Base-by-base conservation (phyloP, 2,329 filamentous ascomycete species). In the Exophiala sideris region DNA sequence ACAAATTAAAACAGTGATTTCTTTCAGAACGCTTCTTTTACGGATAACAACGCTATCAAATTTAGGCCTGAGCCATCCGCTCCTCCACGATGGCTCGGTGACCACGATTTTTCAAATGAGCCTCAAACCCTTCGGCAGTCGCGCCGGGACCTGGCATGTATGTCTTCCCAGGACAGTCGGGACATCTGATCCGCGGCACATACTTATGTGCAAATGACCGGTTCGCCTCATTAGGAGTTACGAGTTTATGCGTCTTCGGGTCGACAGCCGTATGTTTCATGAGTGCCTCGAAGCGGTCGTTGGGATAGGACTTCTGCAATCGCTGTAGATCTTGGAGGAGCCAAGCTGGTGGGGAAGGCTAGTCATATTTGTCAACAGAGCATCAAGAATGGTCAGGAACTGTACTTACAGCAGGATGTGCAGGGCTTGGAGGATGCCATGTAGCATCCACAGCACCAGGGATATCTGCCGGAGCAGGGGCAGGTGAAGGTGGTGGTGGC, bases 211-310 rank as follows among this genome's bases (percentile, higher is more conserved):
- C 88, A 57, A 89, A 76, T 58, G 87, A 72, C 47, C 82, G 57
- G 79, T 76, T 50, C 66, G 70, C 56, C 70, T 79, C 65, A 68
- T 77, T 72, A 24, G 74, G 73, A 35, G 84, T 76, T 47, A 88
- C 79, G 18, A 85, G 82, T 16, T 81, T 73, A 57, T 87, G 83
- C 2, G 88, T 91, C 45, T 81, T 77, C 9, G 81, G 81, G 69
- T 95, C 87, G 58, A 96, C 82, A 54, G 88, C 85, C 20, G 84
- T 89, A 71, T 95, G 91, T 57, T 91, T 89, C 94, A 99, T 99
- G 18, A 87, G 82, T 50, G 85, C 87, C 71, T 96, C 90, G 68
- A 97, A 97, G 29, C 82, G 80, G 69, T 96, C 91, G 64, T 86
- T 82, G 3, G 88, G 86, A 66, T 96, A 92, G 14, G 73, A 72